Evolutionary conservation across 2,329 filamentous ascomycete species (phyloP).

Genomic region (Zalaria sp.): DNA sequence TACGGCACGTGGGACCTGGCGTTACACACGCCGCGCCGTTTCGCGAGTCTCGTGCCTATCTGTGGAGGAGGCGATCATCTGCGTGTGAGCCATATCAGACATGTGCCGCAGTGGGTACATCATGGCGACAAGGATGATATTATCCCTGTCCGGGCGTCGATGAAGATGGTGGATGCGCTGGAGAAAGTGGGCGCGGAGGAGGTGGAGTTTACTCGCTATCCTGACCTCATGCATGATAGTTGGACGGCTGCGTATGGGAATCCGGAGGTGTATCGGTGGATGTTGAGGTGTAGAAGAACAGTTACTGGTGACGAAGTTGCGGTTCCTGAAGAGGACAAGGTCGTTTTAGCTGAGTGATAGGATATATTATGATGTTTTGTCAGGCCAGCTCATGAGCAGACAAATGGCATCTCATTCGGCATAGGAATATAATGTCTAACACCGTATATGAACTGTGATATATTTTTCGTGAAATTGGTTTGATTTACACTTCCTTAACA

Average conservation of each 20-base stretch:
- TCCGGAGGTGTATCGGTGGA: background rate
- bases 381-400: too few species aligned
- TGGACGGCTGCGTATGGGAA: background rate
- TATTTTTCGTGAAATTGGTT: too few species aligned
- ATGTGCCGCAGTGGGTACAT: background rate
- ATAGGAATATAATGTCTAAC: too few species aligned
- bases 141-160: background rate
- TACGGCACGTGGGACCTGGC: slow-evolving; percentile 7
- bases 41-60: slow-evolving; percentile 7
- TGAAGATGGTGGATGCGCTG: background rate
- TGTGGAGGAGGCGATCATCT: slow-evolving; percentile 7
- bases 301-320: background rate
- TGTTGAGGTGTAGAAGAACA: background rate
- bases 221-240: background rate
- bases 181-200: background rate
- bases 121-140: background rate
- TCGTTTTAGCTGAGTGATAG: background rate
- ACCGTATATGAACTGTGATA: too few species aligned
- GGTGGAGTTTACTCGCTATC: background rate
- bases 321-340: background rate
- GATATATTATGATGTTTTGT: too few species aligned
- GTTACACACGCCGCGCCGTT: slow-evolving; percentile 6
- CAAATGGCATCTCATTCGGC: too few species aligned
- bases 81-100: slow-evolving; percentile 2
- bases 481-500: too few species aligned